These are phyloP conservation scores for Saccharomyces pastorianus DNA, from an alignment of 1,139 yeast genomes.

Conservation along the genomic window DNA sequence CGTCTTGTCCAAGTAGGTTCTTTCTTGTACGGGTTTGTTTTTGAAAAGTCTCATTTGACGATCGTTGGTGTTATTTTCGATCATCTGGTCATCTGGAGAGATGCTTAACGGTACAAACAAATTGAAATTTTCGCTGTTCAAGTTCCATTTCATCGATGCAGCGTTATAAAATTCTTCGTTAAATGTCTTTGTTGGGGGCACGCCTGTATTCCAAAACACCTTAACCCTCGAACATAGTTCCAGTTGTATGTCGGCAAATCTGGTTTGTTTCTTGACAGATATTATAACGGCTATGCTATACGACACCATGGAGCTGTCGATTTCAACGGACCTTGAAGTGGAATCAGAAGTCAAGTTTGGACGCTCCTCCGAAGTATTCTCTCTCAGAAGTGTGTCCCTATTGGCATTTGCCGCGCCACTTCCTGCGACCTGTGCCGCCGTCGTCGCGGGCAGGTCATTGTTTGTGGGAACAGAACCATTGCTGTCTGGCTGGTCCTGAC, in stretches of 20 bases:
- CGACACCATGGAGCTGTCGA: slow-evolving; percentile 45
- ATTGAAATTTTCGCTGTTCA: slow-evolving; percentile 40
- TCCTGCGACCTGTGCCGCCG: neutral
- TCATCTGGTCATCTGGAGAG: slow-evolving; percentile 22
- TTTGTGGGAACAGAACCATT: neutral
- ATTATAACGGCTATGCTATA: slow-evolving; percentile 29
- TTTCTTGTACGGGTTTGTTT: slow-evolving; percentile 13
- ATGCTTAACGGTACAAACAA: slow-evolving; percentile 36
- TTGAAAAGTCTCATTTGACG: slow-evolving; percentile 13
- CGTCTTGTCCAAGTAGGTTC: slow-evolving; percentile 18
- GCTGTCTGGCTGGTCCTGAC: neutral
- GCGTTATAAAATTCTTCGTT: slow-evolving; percentile 43
- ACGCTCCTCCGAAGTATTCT: neutral
- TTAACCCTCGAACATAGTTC: slow-evolving; percentile 31
- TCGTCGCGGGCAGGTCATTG: neutral
- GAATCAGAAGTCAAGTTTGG: neutral
- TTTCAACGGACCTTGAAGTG: slow-evolving; percentile 4
- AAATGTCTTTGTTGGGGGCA: slow-evolving; percentile 39
- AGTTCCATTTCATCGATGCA: slow-evolving; percentile 43
- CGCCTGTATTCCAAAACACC: slow-evolving; percentile 50
- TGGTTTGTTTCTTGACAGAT: slow-evolving; percentile 23
- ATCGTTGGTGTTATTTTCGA: slow-evolving; percentile 13
- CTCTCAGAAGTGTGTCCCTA: neutral
- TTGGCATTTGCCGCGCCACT: neutral
- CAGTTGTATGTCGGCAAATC: slow-evolving; percentile 24